Evolutionary conservation across 352 stramenopile genomes (phyloP).

Genomic region (Globisporangium radiosum): DNA sequence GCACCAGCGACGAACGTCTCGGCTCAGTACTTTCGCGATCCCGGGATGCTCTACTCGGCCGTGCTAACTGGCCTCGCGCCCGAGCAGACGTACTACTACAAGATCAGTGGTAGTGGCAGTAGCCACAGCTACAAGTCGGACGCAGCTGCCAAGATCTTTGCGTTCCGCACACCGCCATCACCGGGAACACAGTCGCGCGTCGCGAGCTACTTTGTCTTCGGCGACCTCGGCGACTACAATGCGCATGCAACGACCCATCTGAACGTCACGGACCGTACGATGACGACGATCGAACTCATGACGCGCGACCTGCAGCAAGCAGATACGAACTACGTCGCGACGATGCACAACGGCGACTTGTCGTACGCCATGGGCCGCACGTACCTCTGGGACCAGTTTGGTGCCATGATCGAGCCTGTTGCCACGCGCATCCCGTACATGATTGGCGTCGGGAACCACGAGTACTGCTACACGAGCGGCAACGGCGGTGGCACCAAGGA

Average conservation of each 20-base stretch:
- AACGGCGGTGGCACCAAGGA: slow-evolving; percentile 7
- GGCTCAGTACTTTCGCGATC: slow-evolving; percentile 2
- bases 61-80: slow-evolving; percentile 14
- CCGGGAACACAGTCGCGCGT: slow-evolving; percentile 8
- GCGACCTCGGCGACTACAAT: slow-evolving; percentile 44
- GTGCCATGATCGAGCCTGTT: slow-evolving; percentile 57
- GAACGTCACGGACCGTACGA: slow-evolving; percentile 11
- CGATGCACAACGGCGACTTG: slow-evolving; percentile 73
- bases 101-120: slow-evolving; percentile 10
- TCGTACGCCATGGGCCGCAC: slow-evolving; percentile 51
- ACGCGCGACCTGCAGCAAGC: slow-evolving; percentile 15
- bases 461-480: slow-evolving; percentile 26
- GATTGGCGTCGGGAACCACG: slow-evolving; percentile 48
- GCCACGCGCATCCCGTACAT: slow-evolving; percentile 61
- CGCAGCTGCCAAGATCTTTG: slow-evolving; percentile 1
- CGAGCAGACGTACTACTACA: slow-evolving; percentile 18
- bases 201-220: slow-evolving; percentile 61
- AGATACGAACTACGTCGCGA: slow-evolving; percentile 26
- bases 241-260: slow-evolving; percentile 4
- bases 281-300: slow-evolving; percentile 29
- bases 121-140: too few relatives aligned
- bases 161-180: background rate
- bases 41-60: slow-evolving; percentile 12
- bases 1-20: slow-evolving; percentile 14
- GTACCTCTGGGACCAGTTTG: slow-evolving; percentile 67